Evolutionary conservation across 2,329 filamentous ascomycete species (phyloP).

Genomic region (Penicillium sp.): DNA sequence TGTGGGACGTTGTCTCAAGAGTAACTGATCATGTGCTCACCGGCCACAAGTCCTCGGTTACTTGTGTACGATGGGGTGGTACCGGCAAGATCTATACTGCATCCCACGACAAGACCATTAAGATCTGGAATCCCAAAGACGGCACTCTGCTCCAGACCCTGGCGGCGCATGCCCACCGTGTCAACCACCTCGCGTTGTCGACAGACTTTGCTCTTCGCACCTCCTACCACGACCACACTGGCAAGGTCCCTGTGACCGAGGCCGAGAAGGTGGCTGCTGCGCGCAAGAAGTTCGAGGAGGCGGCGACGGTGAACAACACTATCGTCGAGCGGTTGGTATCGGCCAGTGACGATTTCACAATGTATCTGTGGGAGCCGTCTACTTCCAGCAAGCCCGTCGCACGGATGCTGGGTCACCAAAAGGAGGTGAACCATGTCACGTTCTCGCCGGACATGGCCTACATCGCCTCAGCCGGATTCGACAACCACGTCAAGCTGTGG

Average conservation of each 20-base stretch:
- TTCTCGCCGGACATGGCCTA: slow-evolving; percentile 88
- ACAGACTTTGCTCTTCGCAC: slow-evolving; percentile 89
- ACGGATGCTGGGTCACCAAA: slow-evolving; percentile 90
- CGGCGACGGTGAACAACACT: slow-evolving; percentile 71
- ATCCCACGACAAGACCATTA: slow-evolving; percentile 89
- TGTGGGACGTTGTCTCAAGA: slow-evolving; percentile 81
- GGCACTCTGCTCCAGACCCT: slow-evolving; percentile 80
- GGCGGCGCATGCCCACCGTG: slow-evolving; percentile 83
- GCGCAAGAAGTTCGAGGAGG: slow-evolving; percentile 79
- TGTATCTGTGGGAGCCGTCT: slow-evolving; percentile 90
- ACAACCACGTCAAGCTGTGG: slow-evolving; percentile 95
- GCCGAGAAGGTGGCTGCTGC: slow-evolving; percentile 74
- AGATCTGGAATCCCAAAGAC: slow-evolving; percentile 79
- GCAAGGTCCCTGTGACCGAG: slow-evolving; percentile 65
- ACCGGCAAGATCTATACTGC: slow-evolving; percentile 77
- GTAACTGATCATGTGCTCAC: slow-evolving; percentile 78
- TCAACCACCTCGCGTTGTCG: slow-evolving; percentile 91
- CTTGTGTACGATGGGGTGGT: slow-evolving; percentile 94
- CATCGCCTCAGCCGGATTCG: slow-evolving; percentile 86
- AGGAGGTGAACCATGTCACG: slow-evolving; percentile 92
- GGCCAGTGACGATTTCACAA: slow-evolving; percentile 91
- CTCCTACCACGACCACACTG: slow-evolving; percentile 79
- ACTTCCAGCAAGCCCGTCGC: slow-evolving; percentile 78
- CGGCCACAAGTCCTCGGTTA: slow-evolving; percentile 85
- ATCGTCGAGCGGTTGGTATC: slow-evolving; percentile 83